phyloP scores from a whole-genome alignment of 148 eudicot species.

The Limonium bicolor region DNA sequence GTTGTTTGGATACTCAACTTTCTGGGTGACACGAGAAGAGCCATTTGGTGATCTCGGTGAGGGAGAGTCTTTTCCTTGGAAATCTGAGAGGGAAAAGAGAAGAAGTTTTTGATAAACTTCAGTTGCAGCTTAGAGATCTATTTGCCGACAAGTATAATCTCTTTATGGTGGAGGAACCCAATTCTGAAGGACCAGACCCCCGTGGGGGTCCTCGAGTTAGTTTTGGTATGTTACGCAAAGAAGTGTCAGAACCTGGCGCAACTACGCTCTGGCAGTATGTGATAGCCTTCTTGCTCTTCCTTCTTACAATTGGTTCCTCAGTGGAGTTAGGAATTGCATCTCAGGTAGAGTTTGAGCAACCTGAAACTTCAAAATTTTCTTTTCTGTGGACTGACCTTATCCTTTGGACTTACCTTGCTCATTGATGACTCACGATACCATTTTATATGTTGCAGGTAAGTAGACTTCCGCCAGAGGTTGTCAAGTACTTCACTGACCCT shows the following conservation, averaged over 20 bases:
- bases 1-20: conserved; percentile 92
- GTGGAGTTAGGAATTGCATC: conserved; percentile 99
- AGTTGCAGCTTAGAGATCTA: conserved; percentile 59
- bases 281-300: conserved; percentile 74
- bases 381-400: too few relatives aligned
- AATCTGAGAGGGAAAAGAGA: conserved; percentile 87
- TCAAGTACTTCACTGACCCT: conserved; percentile 95
- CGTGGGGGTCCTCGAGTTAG: conserved; percentile 99
- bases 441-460: conserved; percentile 40
- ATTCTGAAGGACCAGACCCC: conserved; percentile 87
- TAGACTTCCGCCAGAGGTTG: conserved; percentile 96
- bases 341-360: conserved; percentile 35
- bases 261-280: conserved; percentile 99
- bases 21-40: conserved; percentile 98
- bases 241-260: conserved; percentile 89
- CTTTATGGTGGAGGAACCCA: conserved; percentile 97
- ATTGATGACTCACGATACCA: not conserved
- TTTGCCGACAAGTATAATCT: conserved; percentile 89
- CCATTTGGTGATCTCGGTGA: conserved; percentile 96
- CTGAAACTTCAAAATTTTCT: too few relatives aligned
- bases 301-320: conserved; percentile 92
- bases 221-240: conserved; percentile 93
- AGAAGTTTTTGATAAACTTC: conserved; percentile 78
- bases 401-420: too few relatives aligned
- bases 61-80: conserved; percentile 91